A percentile compares a stretch with the other conserved stretches of the same genome.
These are phyloP conservation scores for Hansenula sp. DNA, from an alignment of 1,139 yeast species.

Conservation along the genomic window DNA sequence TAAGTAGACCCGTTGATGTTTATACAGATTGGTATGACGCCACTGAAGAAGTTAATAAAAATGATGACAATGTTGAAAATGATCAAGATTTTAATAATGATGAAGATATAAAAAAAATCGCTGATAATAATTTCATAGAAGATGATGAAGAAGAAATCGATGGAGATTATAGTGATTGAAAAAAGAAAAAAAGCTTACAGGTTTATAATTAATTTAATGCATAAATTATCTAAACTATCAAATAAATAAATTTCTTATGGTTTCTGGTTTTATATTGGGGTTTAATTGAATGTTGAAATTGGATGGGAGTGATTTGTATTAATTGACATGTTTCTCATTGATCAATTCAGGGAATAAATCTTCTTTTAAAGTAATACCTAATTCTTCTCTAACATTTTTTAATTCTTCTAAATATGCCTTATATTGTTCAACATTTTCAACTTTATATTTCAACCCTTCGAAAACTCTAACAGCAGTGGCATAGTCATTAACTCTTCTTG, in stretches of 20 bases:
- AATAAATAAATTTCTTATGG: constrained; percentile 8
- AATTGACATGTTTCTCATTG: constrained; percentile 21
- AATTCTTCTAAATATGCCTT: constrained; percentile 94
- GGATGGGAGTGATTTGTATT: no score
- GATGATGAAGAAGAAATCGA: constrained; percentile 31
- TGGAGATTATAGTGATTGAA: constrained; percentile 21
- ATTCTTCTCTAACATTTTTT: constrained; percentile 85
- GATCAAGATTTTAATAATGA: constrained; percentile 22
- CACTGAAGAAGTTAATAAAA: constrained; percentile 91
- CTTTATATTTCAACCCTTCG: constrained; percentile 91
- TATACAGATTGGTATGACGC: constrained; percentile 99
- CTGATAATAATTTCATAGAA: constrained; percentile 16
- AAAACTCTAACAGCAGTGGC: constrained; percentile 98
- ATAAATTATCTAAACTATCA: constrained; percentile 11
- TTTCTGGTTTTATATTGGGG: no score
- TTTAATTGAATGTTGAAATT: no score
- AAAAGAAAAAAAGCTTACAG: background rate
- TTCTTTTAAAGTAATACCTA: constrained; percentile 93
- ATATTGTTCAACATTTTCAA: constrained; percentile 90
- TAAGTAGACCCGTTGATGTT: constrained; percentile 75
- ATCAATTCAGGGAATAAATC: constrained; percentile 59
- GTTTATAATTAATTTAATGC: constrained; percentile 6
- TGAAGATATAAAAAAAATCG: constrained; percentile 13
- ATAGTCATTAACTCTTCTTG: constrained; percentile 98
- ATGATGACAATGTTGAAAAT: constrained; percentile 26